A percentile compares a stretch with the other conserved stretches of the same genome.
These are phyloP conservation scores for Trichoderma atrobrunneum DNA, from an alignment of 2,329 filamentous ascomycete genomes.

Conservation along the genomic window DNA sequence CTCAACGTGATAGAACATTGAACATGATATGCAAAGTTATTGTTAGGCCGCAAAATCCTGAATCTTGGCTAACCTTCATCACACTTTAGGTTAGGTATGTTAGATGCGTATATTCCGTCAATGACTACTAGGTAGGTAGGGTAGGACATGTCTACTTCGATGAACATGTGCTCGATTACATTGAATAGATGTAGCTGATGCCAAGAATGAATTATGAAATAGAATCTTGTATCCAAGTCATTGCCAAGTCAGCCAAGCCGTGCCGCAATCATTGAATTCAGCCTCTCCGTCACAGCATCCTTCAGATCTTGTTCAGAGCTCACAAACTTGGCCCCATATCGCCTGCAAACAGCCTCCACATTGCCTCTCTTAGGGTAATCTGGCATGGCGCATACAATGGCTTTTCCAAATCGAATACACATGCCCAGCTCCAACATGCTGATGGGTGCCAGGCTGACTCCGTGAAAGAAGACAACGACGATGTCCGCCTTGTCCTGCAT, in stretches of 20 bases:
- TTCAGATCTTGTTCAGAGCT: conserved; percentile 41
- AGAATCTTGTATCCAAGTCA: background rate
- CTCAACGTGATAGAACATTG: background rate
- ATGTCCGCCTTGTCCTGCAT: conserved; percentile 53
- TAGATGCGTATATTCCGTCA: background rate
- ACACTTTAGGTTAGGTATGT: background rate
- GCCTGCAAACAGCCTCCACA: conserved; percentile 54
- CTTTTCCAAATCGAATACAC: conserved; percentile 42
- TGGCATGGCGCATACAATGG: conserved; percentile 51
- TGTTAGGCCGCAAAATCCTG: background rate
- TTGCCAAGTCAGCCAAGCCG: background rate
- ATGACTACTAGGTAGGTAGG: background rate
- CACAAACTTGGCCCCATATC: conserved; percentile 45
- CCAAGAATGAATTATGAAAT: background rate
- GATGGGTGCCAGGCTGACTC: conserved; percentile 51
- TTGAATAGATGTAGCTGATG: background rate
- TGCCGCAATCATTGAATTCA: background rate
- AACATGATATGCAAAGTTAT: background rate
- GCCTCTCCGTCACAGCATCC: conserved; percentile 33
- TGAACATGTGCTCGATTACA: background rate
- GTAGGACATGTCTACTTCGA: background rate
- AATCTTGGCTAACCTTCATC: background rate
- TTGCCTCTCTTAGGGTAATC: conserved; percentile 60
- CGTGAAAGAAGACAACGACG: conserved; percentile 56
- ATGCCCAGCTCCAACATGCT: conserved; percentile 61